Evolutionary conservation across 768 basidiomycete genomes (phyloP), one percentile per base, ranked within the genome.

Genomic region (Boletellus sp.): DNA sequence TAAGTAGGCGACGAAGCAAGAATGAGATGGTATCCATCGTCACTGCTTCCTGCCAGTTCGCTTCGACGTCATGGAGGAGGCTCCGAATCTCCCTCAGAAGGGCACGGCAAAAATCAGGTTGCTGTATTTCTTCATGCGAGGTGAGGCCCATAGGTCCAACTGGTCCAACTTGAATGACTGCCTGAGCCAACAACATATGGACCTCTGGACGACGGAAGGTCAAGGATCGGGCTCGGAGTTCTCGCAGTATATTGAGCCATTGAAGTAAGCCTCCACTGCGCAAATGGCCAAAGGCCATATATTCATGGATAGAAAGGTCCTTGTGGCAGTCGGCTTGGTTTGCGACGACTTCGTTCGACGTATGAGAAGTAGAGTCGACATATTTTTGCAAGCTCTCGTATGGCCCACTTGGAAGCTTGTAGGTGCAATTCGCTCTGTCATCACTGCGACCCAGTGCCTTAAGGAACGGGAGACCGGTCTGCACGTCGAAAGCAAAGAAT

Each of bases 161-260:
- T 4, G 57, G 60, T 38, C 77, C 77, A 0, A 73, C 61, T 51
- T 81, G 75, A 53, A 66, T 72, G 0, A 64, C 66, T 3, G 78
- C 66, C 49, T 79, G 79, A 5, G 54, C 60, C 4, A 80, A 16
- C 4, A 81, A 60, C 0, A 62, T 45, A 44, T 78, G 68, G 0
- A 80, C 72, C 10, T 71, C 74, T 1, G 64, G 64, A 6, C 57
- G 44, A 19, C 66, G 61, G 44, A 81, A 73, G 8, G 63, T 69
- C 41, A 81, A 53, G 0, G 56, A 54, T 20, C 67, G 61, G 1
- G 62, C 63, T 4, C 65, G 66, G 12, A 81, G 54, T 51, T 74
- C 75, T 17, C 72, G 70, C 15, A 69, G 47, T 23, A 81, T 72
- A 46, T 81, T 81, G 23, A 72, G 55, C 79, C 78, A 79, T 38